Evolutionary conservation across 257 asterid species (phyloP), one percentile per base, ranked within the genome.

Genomic region (Ehretia macrophylla): DNA sequence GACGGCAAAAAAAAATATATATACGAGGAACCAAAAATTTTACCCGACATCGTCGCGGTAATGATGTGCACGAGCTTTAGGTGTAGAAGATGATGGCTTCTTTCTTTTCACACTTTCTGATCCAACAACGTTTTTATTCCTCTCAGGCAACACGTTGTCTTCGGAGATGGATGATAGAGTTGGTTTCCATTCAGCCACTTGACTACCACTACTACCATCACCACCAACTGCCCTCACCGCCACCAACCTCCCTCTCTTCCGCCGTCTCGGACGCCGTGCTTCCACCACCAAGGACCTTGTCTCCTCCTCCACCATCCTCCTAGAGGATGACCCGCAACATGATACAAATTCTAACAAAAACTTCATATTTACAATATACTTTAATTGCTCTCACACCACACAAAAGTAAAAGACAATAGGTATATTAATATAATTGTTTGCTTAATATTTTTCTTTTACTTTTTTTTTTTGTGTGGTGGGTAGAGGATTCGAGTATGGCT

Each of bases 341-440:
- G 76, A 53, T 40, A 85, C 75, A 52, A 76, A 69, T 67, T 80
- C 85, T 51, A 77, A 51, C 2, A 85, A 68, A 58, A 83, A 81
- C 68, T 72, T 83, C 93, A 82, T 85, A 0, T 20, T 63, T 21
- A 42, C 47, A 42, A 14, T 2, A 2, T 14, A 42, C 8, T 42
- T 2, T 11, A 42, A 27, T 10, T 10, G 8, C 18, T 13, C 17
- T 1, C 49, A 57, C n/a, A 18, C 17, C 44, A 27, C 17, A 46
- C 21, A 46, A 23, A 40, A 4, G 48, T 35, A 32, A 5, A 22
- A 40, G 22, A 38, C 35, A 10, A 55, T 14, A 51, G 17, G 14
- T 1, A 19, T n/a, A 17, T 8, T 0, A n/a, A 4, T 11, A 17
- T 22, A 22, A 14, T 32, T 17, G 38, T 18, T 27, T 6, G 6